phyloP scores from a whole-genome alignment of 352 stramenopile genomes.

The Phytophthora pisi region DNA sequence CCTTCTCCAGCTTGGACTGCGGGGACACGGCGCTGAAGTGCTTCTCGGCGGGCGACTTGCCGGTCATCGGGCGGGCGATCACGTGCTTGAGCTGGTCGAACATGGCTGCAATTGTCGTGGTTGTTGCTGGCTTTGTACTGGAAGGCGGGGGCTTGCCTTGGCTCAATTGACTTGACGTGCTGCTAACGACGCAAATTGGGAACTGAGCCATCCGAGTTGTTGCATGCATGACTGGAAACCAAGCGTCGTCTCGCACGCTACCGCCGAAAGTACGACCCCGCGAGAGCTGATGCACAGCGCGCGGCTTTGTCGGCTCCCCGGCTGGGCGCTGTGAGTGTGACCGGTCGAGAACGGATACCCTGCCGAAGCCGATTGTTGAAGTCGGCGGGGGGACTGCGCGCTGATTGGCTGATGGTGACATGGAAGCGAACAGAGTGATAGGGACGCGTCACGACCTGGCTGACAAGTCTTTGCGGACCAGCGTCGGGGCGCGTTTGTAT shows the following conservation, averaged over 20 bases:
- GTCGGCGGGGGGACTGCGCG: background rate
- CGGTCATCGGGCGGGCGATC: conserved; percentile 40
- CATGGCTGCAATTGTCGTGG: conserved; percentile 33
- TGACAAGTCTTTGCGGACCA: background rate
- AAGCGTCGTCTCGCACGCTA: conserved; percentile 8
- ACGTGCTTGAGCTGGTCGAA: conserved; percentile 81
- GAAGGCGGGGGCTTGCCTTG: conserved; percentile 3
- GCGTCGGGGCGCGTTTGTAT: background rate
- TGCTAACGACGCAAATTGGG: conserved; percentile 43
- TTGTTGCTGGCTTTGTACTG: background rate
- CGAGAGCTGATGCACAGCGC: background rate
- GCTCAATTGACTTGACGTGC: conserved; percentile 18
- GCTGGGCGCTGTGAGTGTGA: background rate
- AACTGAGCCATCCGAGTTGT: conserved; percentile 30
- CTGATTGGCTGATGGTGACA: conserved; percentile 37
- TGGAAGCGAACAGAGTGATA: conserved; percentile 30
- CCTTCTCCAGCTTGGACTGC: conserved; percentile 46
- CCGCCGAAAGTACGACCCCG: conserved; percentile 22
- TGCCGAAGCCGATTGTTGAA: conserved; percentile 23
- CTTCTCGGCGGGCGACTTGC: conserved; percentile 47
- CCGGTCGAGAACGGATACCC: conserved; percentile 1
- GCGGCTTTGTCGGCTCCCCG: background rate
- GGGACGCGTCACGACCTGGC: conserved; percentile 29
- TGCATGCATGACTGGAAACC: conserved; percentile 3
- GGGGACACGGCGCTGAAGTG: conserved; percentile 33